These are phyloP conservation scores for Crassisporium funariophilum DNA, from an alignment of 768 basidiomycete genomes.

Conservation along the genomic window DNA sequence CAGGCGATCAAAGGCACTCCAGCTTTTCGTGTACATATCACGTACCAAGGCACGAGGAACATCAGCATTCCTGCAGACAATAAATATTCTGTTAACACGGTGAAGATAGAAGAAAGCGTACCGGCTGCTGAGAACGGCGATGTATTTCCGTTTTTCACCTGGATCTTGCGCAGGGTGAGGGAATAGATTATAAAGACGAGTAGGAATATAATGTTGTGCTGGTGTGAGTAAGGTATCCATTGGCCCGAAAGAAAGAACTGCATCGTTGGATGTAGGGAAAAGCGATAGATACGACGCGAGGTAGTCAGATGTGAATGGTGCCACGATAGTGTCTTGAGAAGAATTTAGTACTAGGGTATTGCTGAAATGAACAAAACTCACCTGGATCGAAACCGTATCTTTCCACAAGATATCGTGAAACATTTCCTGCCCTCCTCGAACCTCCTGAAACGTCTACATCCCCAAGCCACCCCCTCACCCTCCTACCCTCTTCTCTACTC, in stretches of 20 bases:
- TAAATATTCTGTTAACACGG: conserved; percentile 3
- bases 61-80: conserved; percentile 67
- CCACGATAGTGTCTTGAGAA: conserved; percentile 62
- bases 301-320: conserved; percentile 77
- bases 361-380: conserved; percentile 27
- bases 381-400: conserved; percentile 82
- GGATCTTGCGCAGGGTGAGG: conserved; percentile 84
- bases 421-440: conserved; percentile 60
- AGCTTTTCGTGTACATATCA: conserved; percentile 91
- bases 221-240: conserved; percentile 80
- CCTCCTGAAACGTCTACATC: conserved; percentile 74
- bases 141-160: conserved; percentile 72
- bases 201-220: conserved; percentile 73
- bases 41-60: conserved; percentile 82
- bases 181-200: conserved; percentile 70
- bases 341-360: conserved; percentile 5
- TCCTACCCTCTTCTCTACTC: conserved; percentile 68
- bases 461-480: conserved; percentile 80
- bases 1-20: conserved; percentile 89
- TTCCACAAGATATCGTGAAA: conserved; percentile 77
- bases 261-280: conserved; percentile 70
- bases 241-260: conserved; percentile 78
- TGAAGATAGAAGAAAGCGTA: conserved; percentile 26
- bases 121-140: conserved; percentile 74
- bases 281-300: conserved; percentile 79